Evolutionary conservation across 495 filamentous ascomycete species (phyloP).

Genomic region (Gamarada debralockiae): DNA sequence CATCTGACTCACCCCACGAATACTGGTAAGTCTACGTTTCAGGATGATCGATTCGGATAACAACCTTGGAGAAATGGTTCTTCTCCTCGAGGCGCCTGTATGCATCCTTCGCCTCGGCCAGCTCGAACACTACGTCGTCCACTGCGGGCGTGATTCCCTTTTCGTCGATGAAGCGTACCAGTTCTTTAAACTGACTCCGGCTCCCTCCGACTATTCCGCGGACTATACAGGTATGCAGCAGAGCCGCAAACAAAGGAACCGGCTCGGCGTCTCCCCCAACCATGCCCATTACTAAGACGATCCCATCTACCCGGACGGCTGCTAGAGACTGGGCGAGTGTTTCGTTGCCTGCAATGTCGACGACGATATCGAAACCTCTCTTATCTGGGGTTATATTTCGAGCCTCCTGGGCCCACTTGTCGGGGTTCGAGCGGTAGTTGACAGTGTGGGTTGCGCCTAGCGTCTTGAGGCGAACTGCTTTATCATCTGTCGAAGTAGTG

Average conservation of each 20-base stretch:
- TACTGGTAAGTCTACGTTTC: too few relatives aligned
- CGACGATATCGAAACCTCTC: constrained; percentile 15
- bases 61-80: constrained; percentile 22
- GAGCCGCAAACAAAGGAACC: constrained; percentile 5
- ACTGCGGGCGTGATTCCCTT: constrained; percentile 16
- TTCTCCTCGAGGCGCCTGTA: constrained; percentile 10
- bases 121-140: constrained; percentile 18
- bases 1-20: too few relatives aligned
- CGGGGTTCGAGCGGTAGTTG: constrained; percentile 12
- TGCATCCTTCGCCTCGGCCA: constrained; percentile 13
- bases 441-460: constrained; percentile 15
- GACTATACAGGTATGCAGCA: constrained; percentile 17
- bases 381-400: constrained; percentile 10
- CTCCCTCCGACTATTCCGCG: constrained; percentile 8
- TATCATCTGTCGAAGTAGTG: constrained; percentile 14
- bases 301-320: neutral
- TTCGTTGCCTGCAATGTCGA: constrained; percentile 13
- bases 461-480: constrained; percentile 3
- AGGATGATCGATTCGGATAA: constrained; percentile 12
- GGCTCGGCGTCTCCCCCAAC: constrained; percentile 1
- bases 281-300: neutral
- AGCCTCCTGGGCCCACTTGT: constrained; percentile 10
- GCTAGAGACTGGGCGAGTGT: constrained; percentile 7
- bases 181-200: constrained; percentile 12
- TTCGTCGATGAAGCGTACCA: constrained; percentile 16